Evolutionary conservation across 345 rosid species (phyloP), one percentile per base, ranked within the genome.

Genomic region (Euphorbia tirucalli): DNA sequence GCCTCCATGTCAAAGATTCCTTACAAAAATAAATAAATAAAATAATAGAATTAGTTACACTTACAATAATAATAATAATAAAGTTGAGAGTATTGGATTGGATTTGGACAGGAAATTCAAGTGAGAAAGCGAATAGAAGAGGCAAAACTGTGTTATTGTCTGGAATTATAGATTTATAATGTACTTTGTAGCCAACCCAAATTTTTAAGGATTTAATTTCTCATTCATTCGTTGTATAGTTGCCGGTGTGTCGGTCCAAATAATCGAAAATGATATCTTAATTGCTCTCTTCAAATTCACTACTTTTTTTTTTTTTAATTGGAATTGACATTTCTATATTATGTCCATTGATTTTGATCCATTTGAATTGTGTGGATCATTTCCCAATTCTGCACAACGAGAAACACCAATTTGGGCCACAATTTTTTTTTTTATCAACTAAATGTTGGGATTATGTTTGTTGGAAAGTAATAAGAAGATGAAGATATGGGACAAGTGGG

Each of bases 1-100:
- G n/a, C n/a, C n/a, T n/a, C n/a, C n/a, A n/a, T 73, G 83, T 72
- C 85, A 69, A 63, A 78, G 68, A 74, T 73, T 75, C 71, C 74
- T 61, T 66, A 5, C 48, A 22, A 32, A 55, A 4, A 56, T 5
- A 22, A 56, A 3, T 24, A 7, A 1, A 22, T 68, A n/a, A n/a
- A n/a, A n/a, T n/a, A n/a, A n/a, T n/a, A n/a, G n/a, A n/a, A n/a
- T n/a, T n/a, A n/a, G n/a, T n/a, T n/a, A n/a, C n/a, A n/a, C n/a
- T n/a, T n/a, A n/a, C n/a, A n/a, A n/a, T n/a, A n/a, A n/a, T n/a
- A n/a, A n/a, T n/a, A n/a, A n/a, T n/a, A n/a, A n/a, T n/a, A n/a
- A n/a, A n/a, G n/a, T n/a, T n/a, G n/a, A n/a, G n/a, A n/a, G n/a
- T n/a, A n/a, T n/a, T n/a, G n/a, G n/a, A n/a, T 39, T 61, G 66